Conservation (phyloP, 1,284 basidiomycete genomes). For the Peniophora sp. region DNA sequence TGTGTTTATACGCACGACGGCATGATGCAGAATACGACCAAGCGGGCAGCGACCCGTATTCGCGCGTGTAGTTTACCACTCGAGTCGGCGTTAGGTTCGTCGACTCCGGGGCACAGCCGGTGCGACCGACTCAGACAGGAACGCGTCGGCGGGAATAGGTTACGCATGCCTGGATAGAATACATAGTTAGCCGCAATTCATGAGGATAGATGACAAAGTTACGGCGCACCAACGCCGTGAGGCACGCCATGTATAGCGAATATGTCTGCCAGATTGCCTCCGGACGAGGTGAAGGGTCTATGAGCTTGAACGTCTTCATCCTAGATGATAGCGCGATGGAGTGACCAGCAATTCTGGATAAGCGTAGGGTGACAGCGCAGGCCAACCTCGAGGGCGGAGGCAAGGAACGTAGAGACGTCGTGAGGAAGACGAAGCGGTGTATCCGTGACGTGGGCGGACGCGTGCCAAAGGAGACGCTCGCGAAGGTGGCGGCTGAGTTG, state of each 20-base stretch:
- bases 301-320: neutral
- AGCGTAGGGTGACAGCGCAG: neutral
- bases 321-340: neutral
- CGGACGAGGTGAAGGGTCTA: neutral
- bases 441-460: neutral
- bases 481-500: neutral
- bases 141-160: neutral
- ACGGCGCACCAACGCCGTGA: neutral
- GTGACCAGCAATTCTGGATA: neutral
- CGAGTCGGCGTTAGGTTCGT: neutral
- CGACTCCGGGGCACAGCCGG: neutral
- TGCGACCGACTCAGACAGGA: neutral
- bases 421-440: neutral
- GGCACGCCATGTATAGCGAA: neutral
- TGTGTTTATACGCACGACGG: neutral
- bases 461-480: neutral
- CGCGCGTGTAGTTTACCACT: neutral
- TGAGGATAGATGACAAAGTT: neutral
- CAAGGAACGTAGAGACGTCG: neutral
- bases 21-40: neutral
- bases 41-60: neutral
- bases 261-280: neutral
- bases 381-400: neutral
- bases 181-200: neutral
- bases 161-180: neutral